Percentiles rank a stretch among this genome's conserved stretches.
These are phyloP conservation scores for Candida rishiriensis DNA, from an alignment of 805 yeast genomes.

Conservation along the genomic window DNA sequence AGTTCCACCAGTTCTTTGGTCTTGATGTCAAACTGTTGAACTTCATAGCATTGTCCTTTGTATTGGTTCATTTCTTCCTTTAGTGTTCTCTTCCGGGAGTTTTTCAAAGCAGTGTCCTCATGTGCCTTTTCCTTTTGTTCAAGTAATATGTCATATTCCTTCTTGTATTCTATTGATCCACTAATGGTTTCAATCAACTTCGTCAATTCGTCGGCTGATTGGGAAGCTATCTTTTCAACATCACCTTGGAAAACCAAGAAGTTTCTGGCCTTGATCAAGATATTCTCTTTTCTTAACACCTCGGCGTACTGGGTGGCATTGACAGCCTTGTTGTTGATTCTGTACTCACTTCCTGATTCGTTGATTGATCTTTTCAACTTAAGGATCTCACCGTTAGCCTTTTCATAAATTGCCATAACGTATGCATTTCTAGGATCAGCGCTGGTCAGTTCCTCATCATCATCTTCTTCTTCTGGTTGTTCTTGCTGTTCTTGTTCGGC, in stretches of 20 bases:
- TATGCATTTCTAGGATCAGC: conserved; percentile 54
- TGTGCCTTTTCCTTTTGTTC: conserved; percentile 64
- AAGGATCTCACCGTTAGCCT: conserved; percentile 51
- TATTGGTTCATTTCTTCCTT: conserved; percentile 75
- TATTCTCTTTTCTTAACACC: conserved; percentile 70
- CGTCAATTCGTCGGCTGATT: conserved; percentile 72
- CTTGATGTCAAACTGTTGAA: conserved; percentile 58
- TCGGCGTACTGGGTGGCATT: conserved; percentile 62
- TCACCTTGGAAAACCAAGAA: conserved; percentile 96
- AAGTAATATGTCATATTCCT: conserved; percentile 61
- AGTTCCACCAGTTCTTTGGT: conserved; percentile 43
- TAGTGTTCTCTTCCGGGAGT: conserved; percentile 63
- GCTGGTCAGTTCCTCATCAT: conserved; percentile 13
- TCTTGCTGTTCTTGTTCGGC: conserved; percentile 4
- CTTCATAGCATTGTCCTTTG: conserved; percentile 69
- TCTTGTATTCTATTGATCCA: conserved; percentile 66
- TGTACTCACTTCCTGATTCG: conserved; percentile 62
- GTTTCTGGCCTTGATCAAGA: conserved; percentile 83
- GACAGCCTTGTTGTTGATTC: conserved; percentile 55
- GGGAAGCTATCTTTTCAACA: conserved; percentile 88
- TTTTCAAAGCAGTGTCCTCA: conserved; percentile 56
- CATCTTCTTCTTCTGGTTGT: no score
- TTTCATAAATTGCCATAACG: conserved; percentile 74
- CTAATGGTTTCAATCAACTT: conserved; percentile 74
- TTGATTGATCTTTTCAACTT: conserved; percentile 61